Evolutionary conservation across 345 rosid genomes (phyloP).

Genomic region (Salix purpurea): DNA sequence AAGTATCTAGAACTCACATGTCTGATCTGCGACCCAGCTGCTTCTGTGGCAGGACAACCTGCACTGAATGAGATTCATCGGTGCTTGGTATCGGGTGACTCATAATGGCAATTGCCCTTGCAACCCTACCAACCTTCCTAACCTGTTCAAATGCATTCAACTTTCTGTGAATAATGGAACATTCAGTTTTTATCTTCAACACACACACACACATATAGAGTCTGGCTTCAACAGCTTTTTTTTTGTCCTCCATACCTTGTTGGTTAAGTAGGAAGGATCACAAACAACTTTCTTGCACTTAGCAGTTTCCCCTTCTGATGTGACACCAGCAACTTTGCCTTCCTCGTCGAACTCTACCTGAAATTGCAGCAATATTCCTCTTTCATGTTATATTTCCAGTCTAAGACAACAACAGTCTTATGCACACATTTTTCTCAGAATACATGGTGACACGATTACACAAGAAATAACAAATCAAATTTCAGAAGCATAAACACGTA

Average conservation of each 20-base stretch:
- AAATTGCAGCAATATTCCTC: conserved; percentile 17
- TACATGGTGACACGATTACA: not conserved
- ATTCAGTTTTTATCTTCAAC: not conserved
- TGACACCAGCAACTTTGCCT: conserved; percentile 83
- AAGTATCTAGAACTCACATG: conserved; percentile 44
- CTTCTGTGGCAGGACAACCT: conserved; percentile 91
- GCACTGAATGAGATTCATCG: conserved; percentile 83
- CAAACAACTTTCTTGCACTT: conserved; percentile 94
- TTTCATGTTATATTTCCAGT: conserved; percentile 2
- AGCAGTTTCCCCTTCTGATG: conserved; percentile 99
- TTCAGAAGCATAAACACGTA: conserved; percentile 10
- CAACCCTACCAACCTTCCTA: conserved; percentile 79
- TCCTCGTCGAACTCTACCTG: conserved; percentile 89
- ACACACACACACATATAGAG: not conserved
- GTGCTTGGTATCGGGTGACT: conserved; percentile 94
- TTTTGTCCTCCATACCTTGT: conserved; percentile 52
- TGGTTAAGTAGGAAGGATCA: conserved; percentile 83
- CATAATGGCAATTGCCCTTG: conserved; percentile 91
- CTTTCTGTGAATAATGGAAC: conserved; percentile 9
- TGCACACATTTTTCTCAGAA: not conserved
- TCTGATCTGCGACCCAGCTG: conserved; percentile 93
- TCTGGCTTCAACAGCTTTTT: not conserved
- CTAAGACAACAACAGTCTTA: not conserved
- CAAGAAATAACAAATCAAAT: not conserved
- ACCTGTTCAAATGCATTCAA: conserved; percentile 44